Evolutionary conservation across 73 alveolate genomes (phyloP), one percentile per base, ranked within the genome.

Genomic region (Tetrahymena elliotti): DNA sequence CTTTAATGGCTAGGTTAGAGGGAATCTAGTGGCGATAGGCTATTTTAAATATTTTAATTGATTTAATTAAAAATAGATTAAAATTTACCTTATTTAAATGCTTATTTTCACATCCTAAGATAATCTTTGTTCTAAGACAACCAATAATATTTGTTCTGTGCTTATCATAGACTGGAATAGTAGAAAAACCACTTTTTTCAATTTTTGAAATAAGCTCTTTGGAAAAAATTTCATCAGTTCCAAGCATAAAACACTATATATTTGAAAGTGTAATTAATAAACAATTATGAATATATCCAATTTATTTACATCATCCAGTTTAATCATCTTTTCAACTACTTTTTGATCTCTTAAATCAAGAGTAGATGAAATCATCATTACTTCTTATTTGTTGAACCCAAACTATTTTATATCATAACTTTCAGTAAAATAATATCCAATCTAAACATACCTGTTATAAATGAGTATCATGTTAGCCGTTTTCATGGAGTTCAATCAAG

Each of bases 141-240:
- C 99, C 99, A n/a, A 97, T 95, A 83, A 97, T 95, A 93, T 95
- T 93, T 41, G 84, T 94, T n/a, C 93, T 37, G 53, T 92, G 33
- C 83, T 97, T 92, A 82, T 96, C 92, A 94, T 97, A 97, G 37
- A 97, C 92, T 6, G 99, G 99, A 40, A 97, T 96, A 18, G 96
- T 92, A 40, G 97, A 94, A 96, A 95, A 97, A 83, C 99, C 99
- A 68, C 96, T 97, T 40, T 94, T 52, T 40, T 94, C 84, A 37
- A 97, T 93, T 94, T 97, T 96, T 39, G 92, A 92, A 38, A 93
- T 94, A 35, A 94, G 94, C 38, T 97, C 96, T 94, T 96, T 93
- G 38, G 96, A 92, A 33, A 96, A 93, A 2, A 94, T 84, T 41
- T 96, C 97, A 35, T 93, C 96, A 2, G 96, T 84, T 83, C 88